Base-by-base conservation (phyloP, 1,284 basidiomycete genomes). In the Trichosporon faecale region DNA sequence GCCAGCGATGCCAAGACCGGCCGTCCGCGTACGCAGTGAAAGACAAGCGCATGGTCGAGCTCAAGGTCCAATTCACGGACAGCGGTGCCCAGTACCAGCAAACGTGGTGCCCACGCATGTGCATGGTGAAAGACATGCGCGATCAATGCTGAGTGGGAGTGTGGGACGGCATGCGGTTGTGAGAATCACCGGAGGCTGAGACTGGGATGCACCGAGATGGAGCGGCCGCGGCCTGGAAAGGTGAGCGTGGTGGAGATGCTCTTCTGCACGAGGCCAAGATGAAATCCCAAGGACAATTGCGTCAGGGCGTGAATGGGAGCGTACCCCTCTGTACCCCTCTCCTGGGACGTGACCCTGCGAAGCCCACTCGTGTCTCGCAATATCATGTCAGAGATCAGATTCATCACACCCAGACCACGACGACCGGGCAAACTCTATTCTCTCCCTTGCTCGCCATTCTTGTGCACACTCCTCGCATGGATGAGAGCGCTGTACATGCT, bases 201-300 rank as follows among this genome's bases (percentile, higher is more conserved):
- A 12, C 2, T 3, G 21, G 23, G 21, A 52, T n/a, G n/a, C n/a
- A n/a, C n/a, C n/a, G n/a, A n/a, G n/a, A n/a, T 11, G n/a, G 21
- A 23, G 2, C 6, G 9, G 23, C 8, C 49, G 21, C n/a, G n/a
- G 49, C 23, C 21, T 44, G 40, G 9, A 3, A 33, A n/a, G n/a
- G n/a, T n/a, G 31, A 3, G 31, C 31, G 11, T 14, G 14, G 11
- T 37, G 35, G 11, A 37, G n/a, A 14, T 37, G 35, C 35, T 14
- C 35, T 12, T 14, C 9, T 52, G 49, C 49, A 25, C 40, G n/a
- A 25, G 8, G 49, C 14, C 49, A 52, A 52, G 49, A 52, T 52
- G 49, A 25, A 52, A 52, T 52, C 49, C 49, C 49, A 25, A 52
- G 49, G 49, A 52, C 49, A 52, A 52, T 23, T 52, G 49, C 49